Evolutionary conservation across 225 moss, liverwort and hornwort genomes (phyloP), one percentile per base, ranked within the genome.

Genomic region (Sphagnum contortum): DNA sequence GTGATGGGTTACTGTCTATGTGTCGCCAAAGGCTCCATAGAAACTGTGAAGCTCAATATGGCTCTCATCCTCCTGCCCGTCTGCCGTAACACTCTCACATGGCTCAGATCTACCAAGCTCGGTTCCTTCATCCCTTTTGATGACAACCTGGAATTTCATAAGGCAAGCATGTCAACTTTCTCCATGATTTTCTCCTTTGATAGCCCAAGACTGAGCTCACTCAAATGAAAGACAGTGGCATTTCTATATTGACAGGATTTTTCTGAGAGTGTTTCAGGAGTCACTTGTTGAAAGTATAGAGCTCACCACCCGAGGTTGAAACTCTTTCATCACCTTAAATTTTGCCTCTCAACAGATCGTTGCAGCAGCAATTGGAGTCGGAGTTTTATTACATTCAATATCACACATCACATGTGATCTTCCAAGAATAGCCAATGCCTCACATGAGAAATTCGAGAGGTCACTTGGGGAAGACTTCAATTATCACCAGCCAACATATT

Each of bases 121-220:
- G 85, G 90, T 6, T 57, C 61, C 48, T 55, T 89, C 61, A 85
- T 98, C 5, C 96, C 96, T 2, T 92, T 92, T 13, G 92, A 98
- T n/a, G 96, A 98, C 55, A 93, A 98, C 65, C 83, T 98, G 9
- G 92, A 98, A 47, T 98, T 98, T 44, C 96, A 98, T 47, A 98
- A 98, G 95, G 95, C 80, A 65, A 52, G 52, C 29, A 29, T 29
- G 29, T 29, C 29, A 29, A 29, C 29, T 29, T 29, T 29, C 29
- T 29, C 29, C 29, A 29, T 29, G 29, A 29, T 29, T 29, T 29
- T 29, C 29, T 29, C 29, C 29, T 29, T 29, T 29, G 29, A 29
- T 29, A 29, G 29, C 29, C 29, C 29, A 29, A 29, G 29, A 29
- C 29, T 29, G 29, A 29, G 29, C 29, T 29, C 29, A 29, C 29